Conservation (phyloP, 2,329 filamentous ascomycete species). For the Setomelanomma holmii region DNA sequence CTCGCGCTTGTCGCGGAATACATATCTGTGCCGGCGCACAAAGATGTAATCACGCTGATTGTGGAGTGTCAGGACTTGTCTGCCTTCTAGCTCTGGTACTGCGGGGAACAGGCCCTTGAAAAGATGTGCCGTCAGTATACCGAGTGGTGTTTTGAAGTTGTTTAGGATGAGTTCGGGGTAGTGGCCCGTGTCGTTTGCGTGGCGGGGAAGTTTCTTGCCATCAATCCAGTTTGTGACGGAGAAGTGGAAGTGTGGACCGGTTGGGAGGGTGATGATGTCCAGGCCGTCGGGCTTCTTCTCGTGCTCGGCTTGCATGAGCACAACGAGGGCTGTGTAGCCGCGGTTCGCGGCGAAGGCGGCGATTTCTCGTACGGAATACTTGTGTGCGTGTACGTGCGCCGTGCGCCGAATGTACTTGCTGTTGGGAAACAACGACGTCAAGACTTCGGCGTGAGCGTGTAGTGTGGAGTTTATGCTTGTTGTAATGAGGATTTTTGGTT, state of each 20-base stretch:
- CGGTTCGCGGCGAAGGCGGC: conserved; percentile 82
- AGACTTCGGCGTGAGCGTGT: conserved; percentile 79
- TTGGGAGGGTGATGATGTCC: conserved; percentile 82
- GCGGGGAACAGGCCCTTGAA: conserved; percentile 83
- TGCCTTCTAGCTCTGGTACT: conserved; percentile 80
- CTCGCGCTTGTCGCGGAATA: conserved; percentile 86
- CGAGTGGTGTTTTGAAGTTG: conserved; percentile 92
- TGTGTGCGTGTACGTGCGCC: conserved; percentile 82
- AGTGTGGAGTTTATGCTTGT: conserved; percentile 89
- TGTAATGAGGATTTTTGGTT: conserved; percentile 89
- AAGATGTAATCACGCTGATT: conserved; percentile 98
- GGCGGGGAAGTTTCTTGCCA: conserved; percentile 84
- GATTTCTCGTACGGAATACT: conserved; percentile 92
- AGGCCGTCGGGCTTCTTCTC: conserved; percentile 83
- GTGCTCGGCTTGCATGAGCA: conserved; percentile 79
- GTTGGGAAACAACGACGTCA: conserved; percentile 84
- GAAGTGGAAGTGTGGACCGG: conserved; percentile 92
- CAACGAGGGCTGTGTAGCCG: conserved; percentile 81
- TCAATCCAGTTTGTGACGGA: conserved; percentile 89
- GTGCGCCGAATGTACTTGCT: conserved; percentile 83
- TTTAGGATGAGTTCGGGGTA: conserved; percentile 90
- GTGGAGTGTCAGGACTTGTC: conserved; percentile 90
- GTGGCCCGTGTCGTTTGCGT: conserved; percentile 86
- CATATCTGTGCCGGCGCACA: conserved; percentile 85
- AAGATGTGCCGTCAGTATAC: conserved; percentile 81